Percentiles rank a stretch among this genome's conserved stretches.
phyloP scores from a whole-genome alignment of 352 stramenopile genomes.

The Pythium aquatile region DNA sequence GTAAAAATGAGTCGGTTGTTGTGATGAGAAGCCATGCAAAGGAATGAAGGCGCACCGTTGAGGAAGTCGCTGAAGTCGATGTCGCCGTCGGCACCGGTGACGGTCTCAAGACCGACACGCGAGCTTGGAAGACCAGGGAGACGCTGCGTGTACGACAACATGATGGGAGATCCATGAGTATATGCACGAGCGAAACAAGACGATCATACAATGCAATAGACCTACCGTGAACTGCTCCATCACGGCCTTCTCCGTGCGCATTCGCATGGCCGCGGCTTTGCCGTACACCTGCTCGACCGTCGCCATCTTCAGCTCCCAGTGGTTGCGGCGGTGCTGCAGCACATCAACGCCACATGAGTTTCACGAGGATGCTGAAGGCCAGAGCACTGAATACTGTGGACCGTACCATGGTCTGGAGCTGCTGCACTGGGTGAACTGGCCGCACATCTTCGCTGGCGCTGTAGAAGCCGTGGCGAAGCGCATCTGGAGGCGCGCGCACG shows the following conservation, averaged over 20 bases:
- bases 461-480: conserved; percentile 81
- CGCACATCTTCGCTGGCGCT: conserved; percentile 77
- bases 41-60: conserved; percentile 45
- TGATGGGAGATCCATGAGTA: background rate
- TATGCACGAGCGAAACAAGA: too few relatives aligned
- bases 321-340: conserved; percentile 56
- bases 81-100: conserved; percentile 76
- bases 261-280: conserved; percentile 85
- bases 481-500: conserved; percentile 77
- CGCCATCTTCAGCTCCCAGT: conserved; percentile 88
- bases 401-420: conserved; percentile 70
- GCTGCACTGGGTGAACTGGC: conserved; percentile 83
- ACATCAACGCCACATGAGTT: background rate
- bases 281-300: conserved; percentile 88
- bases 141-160: conserved; percentile 35
- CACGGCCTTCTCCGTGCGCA: conserved; percentile 87
- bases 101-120: conserved; percentile 68
- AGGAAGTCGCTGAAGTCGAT: conserved; percentile 83
- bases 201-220: conserved; percentile 3
- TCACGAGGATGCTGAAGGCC: too few relatives aligned
- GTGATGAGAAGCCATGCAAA: background rate
- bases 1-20: too few relatives aligned
- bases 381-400: background rate
- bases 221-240: conserved; percentile 79
- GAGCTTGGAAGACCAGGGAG: conserved; percentile 83